These are phyloP conservation scores for Aspergillus leporis DNA, from an alignment of 495 filamentous ascomycete genomes.

Conservation along the genomic window DNA sequence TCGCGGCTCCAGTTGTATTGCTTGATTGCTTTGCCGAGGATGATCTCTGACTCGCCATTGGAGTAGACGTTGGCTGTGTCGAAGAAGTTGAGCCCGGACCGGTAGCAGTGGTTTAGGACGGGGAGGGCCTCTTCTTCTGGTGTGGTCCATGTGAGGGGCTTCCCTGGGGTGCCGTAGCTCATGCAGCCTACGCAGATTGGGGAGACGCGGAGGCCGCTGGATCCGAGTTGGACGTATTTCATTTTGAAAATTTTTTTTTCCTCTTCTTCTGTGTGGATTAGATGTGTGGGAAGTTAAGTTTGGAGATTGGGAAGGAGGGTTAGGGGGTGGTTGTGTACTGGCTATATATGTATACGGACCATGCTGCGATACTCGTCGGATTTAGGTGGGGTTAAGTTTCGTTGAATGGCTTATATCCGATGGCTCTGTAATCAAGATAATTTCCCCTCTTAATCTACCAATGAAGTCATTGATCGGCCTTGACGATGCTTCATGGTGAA, in stretches of 20 bases:
- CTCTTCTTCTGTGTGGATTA: no score
- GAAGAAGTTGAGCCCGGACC: constrained; percentile 61
- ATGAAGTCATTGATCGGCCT: no score
- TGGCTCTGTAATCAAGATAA: no score
- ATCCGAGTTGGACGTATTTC: constrained; percentile 51
- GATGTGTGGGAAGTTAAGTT: no score
- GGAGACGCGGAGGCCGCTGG: constrained; percentile 66
- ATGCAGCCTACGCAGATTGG: constrained; percentile 69
- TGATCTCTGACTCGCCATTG: constrained; percentile 31
- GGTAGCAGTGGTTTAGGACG: constrained; percentile 68
- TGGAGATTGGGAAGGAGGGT: no score
- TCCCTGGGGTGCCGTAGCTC: constrained; percentile 55
- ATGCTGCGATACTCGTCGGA: background rate
- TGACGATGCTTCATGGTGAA: no score
- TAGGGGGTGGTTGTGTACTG: no score
- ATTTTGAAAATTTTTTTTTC: no score
- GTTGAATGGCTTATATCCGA: background rate
- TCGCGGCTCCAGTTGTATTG: constrained; percentile 60
- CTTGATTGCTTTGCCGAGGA: constrained; percentile 46
- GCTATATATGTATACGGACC: background rate
- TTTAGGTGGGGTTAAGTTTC: constrained; percentile 1
- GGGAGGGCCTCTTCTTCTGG: constrained; percentile 63
- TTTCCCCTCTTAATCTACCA: no score
- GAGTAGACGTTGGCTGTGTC: constrained; percentile 58
- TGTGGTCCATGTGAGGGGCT: constrained; percentile 58